Conservation (phyloP, 2,329 filamentous ascomycete species). For the Sporothrix pallida region DNA sequence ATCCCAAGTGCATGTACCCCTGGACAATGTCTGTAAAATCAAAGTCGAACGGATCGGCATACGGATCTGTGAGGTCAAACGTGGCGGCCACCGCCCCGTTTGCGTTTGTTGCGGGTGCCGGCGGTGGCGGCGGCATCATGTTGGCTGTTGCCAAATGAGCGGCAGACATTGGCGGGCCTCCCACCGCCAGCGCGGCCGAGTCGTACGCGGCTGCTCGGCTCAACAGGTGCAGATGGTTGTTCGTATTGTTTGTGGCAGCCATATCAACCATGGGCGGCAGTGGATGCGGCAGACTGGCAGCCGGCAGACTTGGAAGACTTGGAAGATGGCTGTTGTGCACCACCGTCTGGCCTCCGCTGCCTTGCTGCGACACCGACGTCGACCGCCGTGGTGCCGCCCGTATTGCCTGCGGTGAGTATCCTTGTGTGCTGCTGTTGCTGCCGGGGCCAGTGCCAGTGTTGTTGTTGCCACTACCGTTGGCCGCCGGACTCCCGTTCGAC, state of each 20-base stretch:
- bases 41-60: constrained; percentile 27
- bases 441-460: not conserved
- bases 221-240: constrained; percentile 23
- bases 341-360: not conserved
- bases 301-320: not conserved
- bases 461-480: constrained; percentile 1
- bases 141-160: not conserved
- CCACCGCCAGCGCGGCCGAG: not conserved
- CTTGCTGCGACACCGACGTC: not conserved
- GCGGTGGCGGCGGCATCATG: constrained; percentile 21
- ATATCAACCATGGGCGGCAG: not conserved
- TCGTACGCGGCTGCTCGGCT: constrained; percentile 21
- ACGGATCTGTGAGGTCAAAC: constrained; percentile 23
- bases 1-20: constrained; percentile 23
- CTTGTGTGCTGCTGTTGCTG: constrained; percentile 14
- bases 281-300: not conserved
- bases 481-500: not conserved
- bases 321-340: not conserved
- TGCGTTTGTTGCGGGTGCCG: not conserved
- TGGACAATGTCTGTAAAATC: constrained; percentile 27
- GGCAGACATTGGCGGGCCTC: not conserved
- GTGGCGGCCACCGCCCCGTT: not conserved
- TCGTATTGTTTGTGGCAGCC: not conserved
- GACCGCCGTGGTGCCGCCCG: not conserved
- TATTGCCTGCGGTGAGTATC: not conserved